phyloP scores from a whole-genome alignment of 345 rosid species.

The Eucalyptus pauciflora region DNA sequence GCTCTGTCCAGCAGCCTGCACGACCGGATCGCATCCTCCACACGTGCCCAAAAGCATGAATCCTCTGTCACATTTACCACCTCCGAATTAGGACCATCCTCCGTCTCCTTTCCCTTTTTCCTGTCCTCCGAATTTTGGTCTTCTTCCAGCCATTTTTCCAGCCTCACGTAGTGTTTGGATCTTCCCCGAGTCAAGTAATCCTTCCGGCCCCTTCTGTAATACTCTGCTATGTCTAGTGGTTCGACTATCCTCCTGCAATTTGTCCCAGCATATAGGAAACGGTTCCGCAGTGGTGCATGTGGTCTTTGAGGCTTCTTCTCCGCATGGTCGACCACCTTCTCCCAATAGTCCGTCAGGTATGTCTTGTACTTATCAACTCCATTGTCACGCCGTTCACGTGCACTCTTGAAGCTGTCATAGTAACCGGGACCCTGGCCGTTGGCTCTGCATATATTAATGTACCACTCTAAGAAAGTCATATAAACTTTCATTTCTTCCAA shows the following conservation, averaged over 20 bases:
- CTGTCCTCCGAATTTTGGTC: background rate
- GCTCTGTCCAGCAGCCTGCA: background rate
- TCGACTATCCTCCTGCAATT: conserved; percentile 59
- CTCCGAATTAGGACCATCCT: background rate
- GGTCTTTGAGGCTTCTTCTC: conserved; percentile 42
- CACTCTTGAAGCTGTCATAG: conserved; percentile 45
- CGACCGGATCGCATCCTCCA: conserved; percentile 44
- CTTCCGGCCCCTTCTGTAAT: conserved; percentile 10
- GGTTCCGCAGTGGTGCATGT: background rate
- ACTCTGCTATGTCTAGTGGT: conserved; percentile 68
- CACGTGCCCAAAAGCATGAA: conserved; percentile 84
- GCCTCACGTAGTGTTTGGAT: conserved; percentile 20
- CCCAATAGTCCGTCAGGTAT: conserved; percentile 34
- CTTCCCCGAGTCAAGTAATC: conserved; percentile 33
- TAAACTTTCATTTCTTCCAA: conserved; percentile 18
- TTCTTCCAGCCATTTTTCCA: conserved; percentile 36
- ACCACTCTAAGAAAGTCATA: conserved; percentile 46
- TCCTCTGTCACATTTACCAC: conserved; percentile 27
- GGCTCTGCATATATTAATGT: conserved; percentile 28
- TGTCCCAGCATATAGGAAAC: conserved; percentile 33
- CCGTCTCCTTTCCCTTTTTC: background rate
- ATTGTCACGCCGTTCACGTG: background rate
- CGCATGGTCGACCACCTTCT: conserved; percentile 24
- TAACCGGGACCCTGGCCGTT: conserved; percentile 11
- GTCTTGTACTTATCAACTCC: background rate